These are phyloP conservation scores for Populus nigra DNA, from an alignment of 345 rosid genomes.

Conservation along the genomic window DNA sequence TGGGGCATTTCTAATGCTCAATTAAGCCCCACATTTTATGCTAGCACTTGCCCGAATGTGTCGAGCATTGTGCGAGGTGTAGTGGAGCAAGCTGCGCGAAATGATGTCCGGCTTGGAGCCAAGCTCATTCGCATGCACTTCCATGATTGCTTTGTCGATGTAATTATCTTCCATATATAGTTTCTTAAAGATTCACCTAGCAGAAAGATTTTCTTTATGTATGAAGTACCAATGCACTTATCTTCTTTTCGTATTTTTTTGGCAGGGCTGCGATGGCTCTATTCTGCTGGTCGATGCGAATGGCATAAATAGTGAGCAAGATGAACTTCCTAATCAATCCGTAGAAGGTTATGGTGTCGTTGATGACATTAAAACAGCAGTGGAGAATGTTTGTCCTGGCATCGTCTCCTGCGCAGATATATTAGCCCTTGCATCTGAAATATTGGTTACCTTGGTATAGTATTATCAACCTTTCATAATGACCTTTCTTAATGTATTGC, in stretches of 20 bases:
- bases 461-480: too few relatives aligned
- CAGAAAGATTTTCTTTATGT: too few relatives aligned
- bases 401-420: slow-evolving; percentile 75
- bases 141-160: slow-evolving; percentile 44
- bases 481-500: too few relatives aligned
- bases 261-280: slow-evolving; percentile 59
- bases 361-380: slow-evolving; percentile 49
- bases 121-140: slow-evolving; percentile 34
- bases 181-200: too few relatives aligned
- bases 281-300: slow-evolving; percentile 39
- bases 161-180: background rate
- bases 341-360: slow-evolving; percentile 36
- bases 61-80: slow-evolving; percentile 14
- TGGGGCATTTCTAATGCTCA: slow-evolving; percentile 26
- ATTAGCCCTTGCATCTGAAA: slow-evolving; percentile 42
- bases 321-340: slow-evolving; percentile 34
- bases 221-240: too few relatives aligned
- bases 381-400: slow-evolving; percentile 13
- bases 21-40: slow-evolving; percentile 28
- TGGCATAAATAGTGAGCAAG: slow-evolving; percentile 33
- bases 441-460: background rate
- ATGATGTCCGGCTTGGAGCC: slow-evolving; percentile 22
- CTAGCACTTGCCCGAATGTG: slow-evolving; percentile 24
- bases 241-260: background rate
- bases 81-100: slow-evolving; percentile 6